Conservation (phyloP, 2,329 filamentous ascomycete species). For the Penicillium griseofulvum region DNA sequence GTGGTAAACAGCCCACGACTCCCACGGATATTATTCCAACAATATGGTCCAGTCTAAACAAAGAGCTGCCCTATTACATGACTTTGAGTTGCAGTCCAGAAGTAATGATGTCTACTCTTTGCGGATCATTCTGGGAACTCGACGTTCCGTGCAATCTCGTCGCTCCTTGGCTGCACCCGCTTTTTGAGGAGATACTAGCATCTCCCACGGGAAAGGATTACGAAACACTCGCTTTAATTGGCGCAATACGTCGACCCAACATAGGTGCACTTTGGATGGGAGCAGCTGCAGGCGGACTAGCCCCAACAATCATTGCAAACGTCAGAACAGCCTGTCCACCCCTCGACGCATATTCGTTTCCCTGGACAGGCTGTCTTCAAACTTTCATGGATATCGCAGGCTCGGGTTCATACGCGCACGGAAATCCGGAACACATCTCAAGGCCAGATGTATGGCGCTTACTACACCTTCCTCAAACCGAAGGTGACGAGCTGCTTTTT, state of each 20-base stretch:
- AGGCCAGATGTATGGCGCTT: slow-evolving; percentile 16
- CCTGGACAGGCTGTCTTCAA: slow-evolving; percentile 16
- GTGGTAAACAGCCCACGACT: too few species aligned
- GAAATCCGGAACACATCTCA: neutral
- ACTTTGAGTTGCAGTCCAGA: slow-evolving; percentile 16
- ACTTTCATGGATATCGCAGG: slow-evolving; percentile 15
- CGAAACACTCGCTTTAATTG: slow-evolving; percentile 11
- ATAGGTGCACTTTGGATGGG: slow-evolving; percentile 14
- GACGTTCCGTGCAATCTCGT: slow-evolving; percentile 18
- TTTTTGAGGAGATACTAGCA: slow-evolving; percentile 9
- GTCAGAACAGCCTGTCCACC: slow-evolving; percentile 3
- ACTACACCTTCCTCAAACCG: slow-evolving; percentile 7
- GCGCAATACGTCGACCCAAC: slow-evolving; percentile 14
- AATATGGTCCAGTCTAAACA: too few species aligned
- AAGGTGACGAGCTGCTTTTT: slow-evolving; percentile 11
- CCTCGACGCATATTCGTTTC: slow-evolving; percentile 5
- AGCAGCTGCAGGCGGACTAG: slow-evolving; percentile 6
- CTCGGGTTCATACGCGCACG: slow-evolving; percentile 7
- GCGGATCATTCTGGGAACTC: slow-evolving; percentile 17
- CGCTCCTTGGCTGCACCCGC: slow-evolving; percentile 18
- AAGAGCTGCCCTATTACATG: slow-evolving; percentile 12
- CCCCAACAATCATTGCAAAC: slow-evolving; percentile 3
- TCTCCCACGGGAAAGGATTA: neutral
- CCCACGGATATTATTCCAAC: too few species aligned
- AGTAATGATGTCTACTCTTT: slow-evolving; percentile 12